Evolutionary conservation across 2,329 filamentous ascomycete species (phyloP), one percentile per base, ranked within the genome.

Genomic region (Hawksworthiomyces lignivorus): DNA sequence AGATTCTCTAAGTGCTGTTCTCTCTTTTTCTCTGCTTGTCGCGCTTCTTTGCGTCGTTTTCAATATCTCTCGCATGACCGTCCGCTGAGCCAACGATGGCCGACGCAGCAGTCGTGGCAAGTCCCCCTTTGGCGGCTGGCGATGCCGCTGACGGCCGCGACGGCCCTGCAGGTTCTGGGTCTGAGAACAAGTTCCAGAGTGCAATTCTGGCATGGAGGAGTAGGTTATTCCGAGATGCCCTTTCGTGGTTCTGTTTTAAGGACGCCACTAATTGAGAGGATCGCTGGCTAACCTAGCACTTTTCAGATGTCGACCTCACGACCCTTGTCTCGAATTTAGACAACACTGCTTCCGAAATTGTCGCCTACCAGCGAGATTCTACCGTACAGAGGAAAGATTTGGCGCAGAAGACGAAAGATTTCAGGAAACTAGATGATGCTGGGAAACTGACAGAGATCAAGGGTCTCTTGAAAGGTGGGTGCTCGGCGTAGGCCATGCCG

Each of bases 361-460:
- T 97, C 39, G 71, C 84, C 36, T 88, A 94, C 59, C 94, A 98
- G 59, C 79, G 89, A 54, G 92, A 97, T 62, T 87, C 90, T n/a
- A 84, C 95, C 5, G 82, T 96, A 1, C 90, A 98, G 61, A 77
- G 92, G 40, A 98, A 98, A 60, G 94, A 98, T 47, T 71, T 98
- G 17, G 92, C 94, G n/a, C 89, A 96, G 59, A 97, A 96, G 72
- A 98, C 92, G 1, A 98, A 98, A 57, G 90, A 97, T 55, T 98
- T 97, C 54, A 75, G 89, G 47, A 97, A 96, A 62, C 74, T 94
- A 10, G 90, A 97, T 54, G 88, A 98, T 69, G 69, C 83, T 10
- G 78, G 77, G 43, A 98, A 97, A 62, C 67, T 98, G 41, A 71
- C 72, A 5, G 92, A 98, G 62, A 80, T 94, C 67, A 98, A 97